Base-by-base conservation (phyloP, 1,139 yeast species). In the Candida mesenterica region DNA sequence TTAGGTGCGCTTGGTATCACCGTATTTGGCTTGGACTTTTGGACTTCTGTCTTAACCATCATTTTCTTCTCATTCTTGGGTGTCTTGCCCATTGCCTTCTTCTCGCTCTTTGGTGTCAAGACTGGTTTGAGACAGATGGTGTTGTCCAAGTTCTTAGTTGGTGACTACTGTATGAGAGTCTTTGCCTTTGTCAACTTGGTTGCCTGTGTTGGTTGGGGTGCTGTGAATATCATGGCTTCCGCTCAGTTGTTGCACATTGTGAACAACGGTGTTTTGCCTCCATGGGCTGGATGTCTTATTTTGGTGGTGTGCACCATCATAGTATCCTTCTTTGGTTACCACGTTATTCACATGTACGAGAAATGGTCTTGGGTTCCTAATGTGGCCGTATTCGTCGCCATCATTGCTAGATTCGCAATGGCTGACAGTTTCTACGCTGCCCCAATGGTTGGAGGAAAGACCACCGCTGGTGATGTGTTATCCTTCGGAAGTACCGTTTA, bases 131-230 rank as follows among this genome's bases (percentile, higher is more conserved):
- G 97, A 63, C 97, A 89, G 62, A 83, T 89, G 88, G 72, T 86
- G 31, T 59, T 90, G 45, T 79, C 95, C 12, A 75, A 90, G 48
- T 89, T 73, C 62, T 72, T 89, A 54, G 72, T 82, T 50, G 97
- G 97, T 49, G 79, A 82, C 57, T 60, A 69, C 30, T 81, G 85
- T 33, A 82, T 85, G 62, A 75, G 95, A 57, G 69, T 89, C 39
- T 85, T 89, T 54, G 82, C 95, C 13, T 59, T 82, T 29, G 71
- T 89, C 53, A 89, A 89, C 57, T 77, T 82, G 52, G 61, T 89
- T 51, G 94, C 96, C 12, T 87, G 96, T 74, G 76, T 89, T 44
- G 97, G 97, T 46, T 89, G 97, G 97, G 89, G 95, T 61, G 87
- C 95, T 13, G 94, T 88, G 31, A 90, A 89, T 62, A 85, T 88